A percentile compares a stretch with the other conserved stretches of the same genome.
Conservation (phyloP, 2,329 filamentous ascomycete species). For the Emmonsiellopsis sp. region DNA sequence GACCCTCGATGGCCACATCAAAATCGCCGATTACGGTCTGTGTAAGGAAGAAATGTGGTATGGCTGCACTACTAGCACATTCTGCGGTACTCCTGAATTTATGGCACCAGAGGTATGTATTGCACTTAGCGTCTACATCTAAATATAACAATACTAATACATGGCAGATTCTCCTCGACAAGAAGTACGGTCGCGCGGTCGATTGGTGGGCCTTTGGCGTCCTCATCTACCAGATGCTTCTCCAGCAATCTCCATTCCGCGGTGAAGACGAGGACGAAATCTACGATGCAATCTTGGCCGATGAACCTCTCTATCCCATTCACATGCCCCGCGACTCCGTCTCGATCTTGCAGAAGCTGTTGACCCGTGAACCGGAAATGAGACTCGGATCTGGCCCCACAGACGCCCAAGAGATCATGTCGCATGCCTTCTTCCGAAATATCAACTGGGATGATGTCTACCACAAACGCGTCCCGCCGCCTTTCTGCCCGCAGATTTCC, state of each 20-base stretch:
- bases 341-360: conserved; percentile 91
- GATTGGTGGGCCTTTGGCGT: conserved; percentile 99
- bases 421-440: conserved; percentile 93
- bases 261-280: conserved; percentile 99
- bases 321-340: conserved; percentile 98
- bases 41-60: conserved; percentile 99
- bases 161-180: conserved; percentile 79
- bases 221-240: conserved; percentile 97
- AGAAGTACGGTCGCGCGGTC: conserved; percentile 94
- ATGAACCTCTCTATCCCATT: conserved; percentile 95
- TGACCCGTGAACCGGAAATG: conserved; percentile 89
- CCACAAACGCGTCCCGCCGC: conserved; percentile 81
- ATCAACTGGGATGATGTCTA: conserved; percentile 99
- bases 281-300: conserved; percentile 94
- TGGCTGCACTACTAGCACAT: conserved; percentile 90
- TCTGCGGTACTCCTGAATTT: conserved; percentile 98
- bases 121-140: neutral
- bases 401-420: conserved; percentile 98
- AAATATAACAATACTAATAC: conserved; percentile 14
- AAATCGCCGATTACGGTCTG: conserved; percentile 95
- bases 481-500: conserved; percentile 83
- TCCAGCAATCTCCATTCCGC: conserved; percentile 97
- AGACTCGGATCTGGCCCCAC: conserved; percentile 90
- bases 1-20: conserved; percentile 93
- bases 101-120: conserved; percentile 86